Evolutionary conservation across 1,139 yeast genomes (phyloP).

Genomic region (Sugiyamaella japonica): DNA sequence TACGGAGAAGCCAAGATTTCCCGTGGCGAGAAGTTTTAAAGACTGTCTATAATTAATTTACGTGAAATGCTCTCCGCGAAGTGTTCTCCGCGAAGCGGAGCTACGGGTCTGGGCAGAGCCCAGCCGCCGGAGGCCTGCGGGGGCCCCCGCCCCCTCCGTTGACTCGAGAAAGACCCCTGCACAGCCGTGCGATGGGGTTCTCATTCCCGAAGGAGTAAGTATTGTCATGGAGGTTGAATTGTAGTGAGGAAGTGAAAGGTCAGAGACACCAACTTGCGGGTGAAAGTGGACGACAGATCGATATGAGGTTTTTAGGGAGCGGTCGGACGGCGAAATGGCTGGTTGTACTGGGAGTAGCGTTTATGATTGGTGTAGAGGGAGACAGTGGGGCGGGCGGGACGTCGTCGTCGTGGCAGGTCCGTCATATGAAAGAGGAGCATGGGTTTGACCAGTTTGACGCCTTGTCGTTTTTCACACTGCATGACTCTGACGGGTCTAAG

Average conservation of each 20-base stretch:
- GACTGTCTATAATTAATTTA: slow-evolving; percentile 3
- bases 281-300: neutral
- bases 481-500: slow-evolving; percentile 58
- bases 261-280: neutral
- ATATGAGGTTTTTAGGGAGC: neutral
- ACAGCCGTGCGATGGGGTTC: slow-evolving; percentile 11
- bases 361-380: neutral
- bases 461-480: slow-evolving; percentile 75
- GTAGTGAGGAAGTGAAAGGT: neutral
- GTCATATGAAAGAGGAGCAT: slow-evolving; percentile 91
- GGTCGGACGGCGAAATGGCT: neutral
- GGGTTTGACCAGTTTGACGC: slow-evolving; percentile 72
- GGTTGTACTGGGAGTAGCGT: neutral
- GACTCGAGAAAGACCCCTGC: neutral
- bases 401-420: slow-evolving; percentile 39
- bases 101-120: slow-evolving; percentile 2
- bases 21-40: slow-evolving; percentile 56
- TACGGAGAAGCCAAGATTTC: slow-evolving; percentile 94
- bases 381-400: neutral
- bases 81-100: neutral
- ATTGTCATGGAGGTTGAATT: neutral
- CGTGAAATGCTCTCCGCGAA: too few relatives aligned
- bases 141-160: neutral
- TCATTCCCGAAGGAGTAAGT: neutral
- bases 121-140: slow-evolving; percentile 13